Percentiles rank a stretch among this genome's conserved stretches.
These are phyloP conservation scores for Cocos nucifera DNA, from an alignment of 176 grass and related monocot species.

Conservation along the genomic window DNA sequence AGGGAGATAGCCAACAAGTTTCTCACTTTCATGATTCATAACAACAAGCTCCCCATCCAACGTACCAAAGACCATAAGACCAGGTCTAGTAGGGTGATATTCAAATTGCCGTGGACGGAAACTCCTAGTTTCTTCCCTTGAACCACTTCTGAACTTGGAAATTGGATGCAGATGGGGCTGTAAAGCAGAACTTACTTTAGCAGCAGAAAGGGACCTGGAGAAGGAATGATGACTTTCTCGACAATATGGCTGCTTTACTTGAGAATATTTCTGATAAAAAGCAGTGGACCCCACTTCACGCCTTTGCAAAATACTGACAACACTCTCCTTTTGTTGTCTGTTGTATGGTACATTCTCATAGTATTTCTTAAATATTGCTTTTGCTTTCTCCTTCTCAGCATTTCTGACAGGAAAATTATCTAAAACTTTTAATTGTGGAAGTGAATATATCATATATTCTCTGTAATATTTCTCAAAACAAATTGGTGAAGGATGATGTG, in stretches of 20 bases:
- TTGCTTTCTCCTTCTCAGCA: slow-evolving; percentile 12
- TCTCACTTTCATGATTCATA: slow-evolving; percentile 21
- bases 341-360: slow-evolving; percentile 12
- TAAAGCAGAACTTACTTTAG: slow-evolving; percentile 17
- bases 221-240: slow-evolving; percentile 20
- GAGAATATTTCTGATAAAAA: background rate
- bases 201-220: slow-evolving; percentile 18
- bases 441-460: slow-evolving; percentile 17
- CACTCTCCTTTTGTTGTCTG: slow-evolving; percentile 3
- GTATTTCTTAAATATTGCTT: slow-evolving; percentile 8
- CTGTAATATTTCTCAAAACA: slow-evolving; percentile 22
- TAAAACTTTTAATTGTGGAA: slow-evolving; percentile 14
- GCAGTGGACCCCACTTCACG: background rate
- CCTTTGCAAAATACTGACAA: slow-evolving; percentile 8
- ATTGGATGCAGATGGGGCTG: slow-evolving; percentile 4
- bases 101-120: slow-evolving; percentile 23
- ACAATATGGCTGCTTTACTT: slow-evolving; percentile 1
- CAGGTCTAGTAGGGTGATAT: slow-evolving; percentile 12
- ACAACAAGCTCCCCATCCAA: slow-evolving; percentile 19
- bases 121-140: slow-evolving; percentile 7
- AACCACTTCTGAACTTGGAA: slow-evolving; percentile 8
- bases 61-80: slow-evolving; percentile 24
- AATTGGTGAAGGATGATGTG: slow-evolving; percentile 15
- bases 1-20: slow-evolving; percentile 24
- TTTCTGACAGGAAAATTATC: slow-evolving; percentile 16